These are phyloP conservation scores for Peziza echinospora DNA, from an alignment of 495 filamentous ascomycete genomes.

Conservation along the genomic window DNA sequence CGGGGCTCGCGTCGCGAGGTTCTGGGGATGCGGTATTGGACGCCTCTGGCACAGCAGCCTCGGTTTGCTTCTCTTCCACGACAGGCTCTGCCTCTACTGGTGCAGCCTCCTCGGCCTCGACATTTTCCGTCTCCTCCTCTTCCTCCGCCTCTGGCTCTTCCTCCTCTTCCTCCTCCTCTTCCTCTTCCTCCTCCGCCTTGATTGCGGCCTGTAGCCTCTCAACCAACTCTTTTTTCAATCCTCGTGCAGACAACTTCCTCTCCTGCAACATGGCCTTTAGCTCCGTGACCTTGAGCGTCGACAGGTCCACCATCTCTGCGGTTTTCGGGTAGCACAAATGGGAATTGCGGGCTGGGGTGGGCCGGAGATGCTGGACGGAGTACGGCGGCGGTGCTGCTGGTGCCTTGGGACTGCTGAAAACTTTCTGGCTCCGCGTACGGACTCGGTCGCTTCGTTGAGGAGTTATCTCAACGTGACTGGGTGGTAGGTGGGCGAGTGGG, in stretches of 20 bases:
- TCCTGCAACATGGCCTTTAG: slow-evolving; percentile 36
- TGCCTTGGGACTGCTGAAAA: no score
- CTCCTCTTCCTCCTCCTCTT: slow-evolving; percentile 8
- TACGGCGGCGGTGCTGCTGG: no score
- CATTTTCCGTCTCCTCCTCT: slow-evolving; percentile 8
- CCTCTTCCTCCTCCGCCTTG: not conserved
- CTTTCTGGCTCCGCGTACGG: no score
- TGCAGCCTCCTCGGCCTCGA: slow-evolving; percentile 4
- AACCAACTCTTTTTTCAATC: slow-evolving; percentile 36
- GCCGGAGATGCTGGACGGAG: no score
- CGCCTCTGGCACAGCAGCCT: not conserved
- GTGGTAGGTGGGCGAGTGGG: no score
- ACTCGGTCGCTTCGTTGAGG: no score
- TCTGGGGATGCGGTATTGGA: not conserved
- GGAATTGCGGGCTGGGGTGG: no score
- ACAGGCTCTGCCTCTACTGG: slow-evolving; percentile 4
- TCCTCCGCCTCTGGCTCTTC: slow-evolving; percentile 17
- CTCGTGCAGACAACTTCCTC: slow-evolving; percentile 30
- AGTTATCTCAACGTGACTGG: no score
- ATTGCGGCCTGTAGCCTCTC: slow-evolving; percentile 23
- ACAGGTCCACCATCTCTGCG: slow-evolving; percentile 29
- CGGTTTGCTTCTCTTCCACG: slow-evolving; percentile 3
- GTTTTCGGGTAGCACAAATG: no score
- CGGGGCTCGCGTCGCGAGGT: not conserved
- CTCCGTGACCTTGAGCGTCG: slow-evolving; percentile 36